Conservation (phyloP, 2,329 filamentous ascomycete genomes). For the Camptophora hylomeconis region DNA sequence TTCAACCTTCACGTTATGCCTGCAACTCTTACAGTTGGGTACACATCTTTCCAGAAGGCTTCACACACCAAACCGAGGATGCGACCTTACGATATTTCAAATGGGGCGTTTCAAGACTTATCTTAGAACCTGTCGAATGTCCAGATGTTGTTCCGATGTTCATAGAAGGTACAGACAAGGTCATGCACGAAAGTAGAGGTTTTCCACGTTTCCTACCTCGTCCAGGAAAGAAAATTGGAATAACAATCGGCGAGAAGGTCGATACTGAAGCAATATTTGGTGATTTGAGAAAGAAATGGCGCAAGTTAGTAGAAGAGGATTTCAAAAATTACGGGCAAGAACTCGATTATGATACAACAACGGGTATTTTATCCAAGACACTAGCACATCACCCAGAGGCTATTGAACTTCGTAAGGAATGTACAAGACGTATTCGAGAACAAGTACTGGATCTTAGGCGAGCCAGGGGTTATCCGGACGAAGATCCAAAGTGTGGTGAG, state of each 20-base stretch:
- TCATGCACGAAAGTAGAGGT: constrained; percentile 73
- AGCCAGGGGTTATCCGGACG: constrained; percentile 60
- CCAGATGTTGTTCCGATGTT: constrained; percentile 90
- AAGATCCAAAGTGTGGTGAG: constrained; percentile 62
- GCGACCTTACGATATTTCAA: constrained; percentile 91
- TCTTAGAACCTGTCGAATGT: constrained; percentile 75
- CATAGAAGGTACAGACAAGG: constrained; percentile 73
- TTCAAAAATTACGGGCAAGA: constrained; percentile 16
- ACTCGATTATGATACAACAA: neutral
- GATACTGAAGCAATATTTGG: constrained; percentile 65
- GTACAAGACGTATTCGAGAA: constrained; percentile 62
- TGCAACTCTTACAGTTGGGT: constrained; percentile 68
- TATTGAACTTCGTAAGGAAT: constrained; percentile 62
- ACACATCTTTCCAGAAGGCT: constrained; percentile 91
- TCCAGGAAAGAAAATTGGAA: constrained; percentile 52
- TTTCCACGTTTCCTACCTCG: constrained; percentile 76
- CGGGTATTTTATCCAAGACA: constrained; percentile 50
- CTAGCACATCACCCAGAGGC: constrained; percentile 63
- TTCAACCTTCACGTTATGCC: constrained; percentile 58
- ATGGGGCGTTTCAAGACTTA: constrained; percentile 85
- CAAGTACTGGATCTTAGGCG: constrained; percentile 69
- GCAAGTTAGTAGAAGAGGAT: constrained; percentile 43
- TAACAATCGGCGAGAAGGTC: constrained; percentile 68
- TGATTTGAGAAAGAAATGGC: constrained; percentile 63
- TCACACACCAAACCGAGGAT: constrained; percentile 64